These are phyloP conservation scores for Colletotrichum falcatum DNA, from an alignment of 2,329 filamentous ascomycete genomes.

Conservation along the genomic window DNA sequence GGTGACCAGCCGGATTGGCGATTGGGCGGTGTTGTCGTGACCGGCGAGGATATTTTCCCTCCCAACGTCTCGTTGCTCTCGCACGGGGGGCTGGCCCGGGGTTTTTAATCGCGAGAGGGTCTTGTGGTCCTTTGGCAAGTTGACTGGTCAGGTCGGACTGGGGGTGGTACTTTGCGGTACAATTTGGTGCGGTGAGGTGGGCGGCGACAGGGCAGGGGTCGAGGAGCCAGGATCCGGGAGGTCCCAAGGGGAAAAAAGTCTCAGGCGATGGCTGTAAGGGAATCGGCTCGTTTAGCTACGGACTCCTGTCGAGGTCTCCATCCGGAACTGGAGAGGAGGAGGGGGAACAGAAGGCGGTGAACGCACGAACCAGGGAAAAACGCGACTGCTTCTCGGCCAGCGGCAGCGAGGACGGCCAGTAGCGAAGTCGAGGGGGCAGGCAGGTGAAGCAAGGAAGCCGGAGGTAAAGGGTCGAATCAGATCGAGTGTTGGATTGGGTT, in stretches of 20 bases:
- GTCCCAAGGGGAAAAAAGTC: slow-evolving; percentile 35
- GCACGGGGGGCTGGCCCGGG: slow-evolving; percentile 39
- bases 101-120: slow-evolving; percentile 40
- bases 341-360: slow-evolving; percentile 40
- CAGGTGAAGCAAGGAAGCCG: slow-evolving; percentile 34
- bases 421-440: slow-evolving; percentile 32
- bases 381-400: slow-evolving; percentile 37
- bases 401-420: slow-evolving; percentile 32
- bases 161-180: slow-evolving; percentile 33
- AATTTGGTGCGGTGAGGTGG: slow-evolving; percentile 26
- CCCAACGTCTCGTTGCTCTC: slow-evolving; percentile 30
- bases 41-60: slow-evolving; percentile 36
- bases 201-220: slow-evolving; percentile 37
- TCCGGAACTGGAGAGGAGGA: slow-evolving; percentile 38
- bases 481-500: not conserved
- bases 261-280: slow-evolving; percentile 36
- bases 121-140: slow-evolving; percentile 39
- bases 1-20: slow-evolving; percentile 39
- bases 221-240: slow-evolving; percentile 36
- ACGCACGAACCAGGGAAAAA: slow-evolving; percentile 39
- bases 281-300: slow-evolving; percentile 40
- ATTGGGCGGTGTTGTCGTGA: slow-evolving; percentile 36
- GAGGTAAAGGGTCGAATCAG: slow-evolving; percentile 37
- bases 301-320: slow-evolving; percentile 34
- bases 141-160: slow-evolving; percentile 35